A percentile compares a stretch with the other conserved stretches of the same genome.
Evolutionary conservation across 768 basidiomycete genomes (phyloP).

Genomic region (Boletus subcaerulescens): DNA sequence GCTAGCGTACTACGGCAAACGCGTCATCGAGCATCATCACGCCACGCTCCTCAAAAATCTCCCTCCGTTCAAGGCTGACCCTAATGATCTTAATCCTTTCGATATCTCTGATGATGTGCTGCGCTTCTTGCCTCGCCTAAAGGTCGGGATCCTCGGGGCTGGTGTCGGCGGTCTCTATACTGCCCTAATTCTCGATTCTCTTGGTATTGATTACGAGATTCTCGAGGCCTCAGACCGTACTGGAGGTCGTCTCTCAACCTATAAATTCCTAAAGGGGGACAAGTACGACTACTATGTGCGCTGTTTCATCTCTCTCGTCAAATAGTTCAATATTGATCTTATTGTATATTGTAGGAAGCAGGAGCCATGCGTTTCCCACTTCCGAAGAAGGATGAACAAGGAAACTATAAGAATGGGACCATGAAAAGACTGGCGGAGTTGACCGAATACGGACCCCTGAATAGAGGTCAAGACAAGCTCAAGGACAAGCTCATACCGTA

Average conservation of each 20-base stretch:
- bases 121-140: neutral
- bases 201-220: constrained; percentile 43
- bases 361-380: constrained; percentile 42
- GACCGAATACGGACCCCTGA: constrained; percentile 19
- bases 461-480: constrained; percentile 2
- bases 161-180: constrained; percentile 37
- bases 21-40: constrained; percentile 14
- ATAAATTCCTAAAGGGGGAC: constrained; percentile 33
- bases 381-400: constrained; percentile 14
- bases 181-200: constrained; percentile 43
- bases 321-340: neutral
- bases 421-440: constrained; percentile 32
- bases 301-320: neutral
- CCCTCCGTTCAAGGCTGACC: neutral
- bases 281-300: constrained; percentile 38
- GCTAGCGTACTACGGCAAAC: constrained; percentile 13
- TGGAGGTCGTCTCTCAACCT: constrained; percentile 45
- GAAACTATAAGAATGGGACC: constrained; percentile 20
- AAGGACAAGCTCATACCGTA: constrained; percentile 23
- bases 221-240: constrained; percentile 40
- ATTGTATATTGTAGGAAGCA: constrained; percentile 24
- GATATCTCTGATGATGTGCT: neutral
- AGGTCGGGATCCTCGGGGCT: constrained; percentile 22
- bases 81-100: neutral
- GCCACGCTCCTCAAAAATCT: neutral